Conservation (phyloP, 2,329 filamentous ascomycete species). For the Fusarium dimerum region DNA sequence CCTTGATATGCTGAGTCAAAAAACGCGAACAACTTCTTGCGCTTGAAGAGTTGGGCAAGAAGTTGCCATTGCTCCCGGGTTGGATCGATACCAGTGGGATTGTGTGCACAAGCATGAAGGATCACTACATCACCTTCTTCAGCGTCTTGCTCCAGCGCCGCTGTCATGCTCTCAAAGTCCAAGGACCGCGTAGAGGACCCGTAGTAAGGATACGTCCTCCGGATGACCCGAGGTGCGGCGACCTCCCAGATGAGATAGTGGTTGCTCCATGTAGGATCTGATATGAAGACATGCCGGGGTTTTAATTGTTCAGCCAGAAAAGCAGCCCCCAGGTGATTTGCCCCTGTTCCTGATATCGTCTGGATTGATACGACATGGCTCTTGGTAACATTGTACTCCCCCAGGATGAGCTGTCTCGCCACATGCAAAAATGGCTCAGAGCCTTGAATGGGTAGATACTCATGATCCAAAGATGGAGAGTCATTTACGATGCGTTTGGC, state of each 20-base stretch:
- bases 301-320: constrained; percentile 24
- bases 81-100: constrained; percentile 40
- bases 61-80: constrained; percentile 35
- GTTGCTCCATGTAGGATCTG: constrained; percentile 50
- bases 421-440: constrained; percentile 62
- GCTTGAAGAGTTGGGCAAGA: constrained; percentile 33
- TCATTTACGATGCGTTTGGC: constrained; percentile 79
- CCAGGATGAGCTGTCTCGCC: constrained; percentile 30
- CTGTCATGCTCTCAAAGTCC: constrained; percentile 33
- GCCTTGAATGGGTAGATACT: constrained; percentile 90
- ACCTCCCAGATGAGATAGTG: constrained; percentile 33
- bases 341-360: constrained; percentile 39
- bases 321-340: constrained; percentile 33
- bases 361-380: constrained; percentile 32
- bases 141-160: constrained; percentile 25
- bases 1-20: constrained; percentile 43
- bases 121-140: constrained; percentile 34
- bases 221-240: constrained; percentile 19
- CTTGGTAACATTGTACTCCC: neutral
- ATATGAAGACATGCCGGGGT: constrained; percentile 33
- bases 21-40: constrained; percentile 33
- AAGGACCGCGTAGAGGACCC: constrained; percentile 22
- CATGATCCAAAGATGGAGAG: constrained; percentile 83
- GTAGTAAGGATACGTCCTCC: constrained; percentile 34
- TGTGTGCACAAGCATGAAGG: constrained; percentile 41